Evolutionary conservation across 108 stramenopile species (phyloP).

Genomic region (Discostella pseudostelligera): DNA sequence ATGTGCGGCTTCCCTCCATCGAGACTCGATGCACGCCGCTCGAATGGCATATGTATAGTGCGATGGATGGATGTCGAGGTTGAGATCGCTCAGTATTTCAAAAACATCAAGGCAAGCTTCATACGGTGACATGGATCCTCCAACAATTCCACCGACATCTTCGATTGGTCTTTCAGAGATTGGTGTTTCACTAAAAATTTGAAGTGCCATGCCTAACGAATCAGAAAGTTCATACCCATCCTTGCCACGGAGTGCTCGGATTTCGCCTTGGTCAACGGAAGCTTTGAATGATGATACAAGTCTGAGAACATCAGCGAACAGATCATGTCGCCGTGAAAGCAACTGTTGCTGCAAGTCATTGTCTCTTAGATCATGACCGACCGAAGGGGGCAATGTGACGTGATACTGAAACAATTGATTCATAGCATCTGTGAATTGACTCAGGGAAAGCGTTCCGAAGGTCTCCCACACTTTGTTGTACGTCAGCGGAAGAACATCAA

Average conservation of each 20-base stretch:
- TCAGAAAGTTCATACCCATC: slow-evolving; percentile 32
- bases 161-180: neutral
- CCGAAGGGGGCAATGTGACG: slow-evolving; percentile 22
- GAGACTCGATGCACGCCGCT: slow-evolving; percentile 51
- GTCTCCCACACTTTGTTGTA: slow-evolving; percentile 21
- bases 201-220: slow-evolving; percentile 27
- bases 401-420: slow-evolving; percentile 19
- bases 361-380: slow-evolving; percentile 31
- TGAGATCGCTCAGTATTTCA: slow-evolving; percentile 46
- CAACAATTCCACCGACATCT: neutral
- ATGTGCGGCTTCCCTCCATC: slow-evolving; percentile 62
- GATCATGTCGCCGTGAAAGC: neutral
- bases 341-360: neutral
- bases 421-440: slow-evolving; percentile 26
- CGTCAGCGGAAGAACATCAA: neutral
- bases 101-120: slow-evolving; percentile 47
- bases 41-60: slow-evolving; percentile 64
- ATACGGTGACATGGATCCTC: slow-evolving; percentile 17
- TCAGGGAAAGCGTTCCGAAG: slow-evolving; percentile 13
- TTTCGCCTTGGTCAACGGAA: slow-evolving; percentile 28
- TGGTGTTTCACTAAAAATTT: slow-evolving; percentile 42
- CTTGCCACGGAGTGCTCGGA: slow-evolving; percentile 32
- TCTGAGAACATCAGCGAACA: slow-evolving; percentile 22
- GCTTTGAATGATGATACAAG: slow-evolving; percentile 27
- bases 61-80: slow-evolving; percentile 52